Evolutionary conservation across 805 yeast genomes (phyloP).

Genomic region (Yarrowia sp.): DNA sequence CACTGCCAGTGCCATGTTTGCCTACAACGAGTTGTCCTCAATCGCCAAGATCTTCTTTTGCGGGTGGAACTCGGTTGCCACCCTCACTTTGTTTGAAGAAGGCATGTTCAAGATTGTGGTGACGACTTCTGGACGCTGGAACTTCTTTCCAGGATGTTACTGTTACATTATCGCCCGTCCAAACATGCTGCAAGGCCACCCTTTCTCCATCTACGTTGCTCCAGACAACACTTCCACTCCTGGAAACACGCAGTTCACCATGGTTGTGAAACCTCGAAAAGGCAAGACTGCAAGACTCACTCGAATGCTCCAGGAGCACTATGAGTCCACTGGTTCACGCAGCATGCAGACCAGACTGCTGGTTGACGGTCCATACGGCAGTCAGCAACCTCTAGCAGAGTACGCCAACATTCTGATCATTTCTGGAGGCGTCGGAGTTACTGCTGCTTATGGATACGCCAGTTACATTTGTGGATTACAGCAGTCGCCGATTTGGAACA

Average conservation of each 20-base stretch:
- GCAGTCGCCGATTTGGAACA: neutral
- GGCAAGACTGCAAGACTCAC: constrained; percentile 5
- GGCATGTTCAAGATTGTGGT: constrained; percentile 20
- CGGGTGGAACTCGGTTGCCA: constrained; percentile 15
- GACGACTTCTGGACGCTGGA: constrained; percentile 11
- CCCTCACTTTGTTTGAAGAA: neutral
- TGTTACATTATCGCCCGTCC: constrained; percentile 13
- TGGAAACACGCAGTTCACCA: constrained; percentile 6
- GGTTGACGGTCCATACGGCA: constrained; percentile 19
- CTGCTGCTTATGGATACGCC: constrained; percentile 19
- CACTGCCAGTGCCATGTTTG: constrained; percentile 33
- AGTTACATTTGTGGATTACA: constrained; percentile 1
- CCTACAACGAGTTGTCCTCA: constrained; percentile 3
- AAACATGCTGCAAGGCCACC: constrained; percentile 4
- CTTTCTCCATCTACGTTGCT: constrained; percentile 12
- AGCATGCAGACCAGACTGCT: neutral
- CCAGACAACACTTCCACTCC: constrained; percentile 7
- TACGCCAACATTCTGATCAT: constrained; percentile 13
- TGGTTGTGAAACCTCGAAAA: constrained; percentile 17
- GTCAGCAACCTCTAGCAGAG: neutral
- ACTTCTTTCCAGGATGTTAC: constrained; percentile 19
- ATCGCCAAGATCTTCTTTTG: constrained; percentile 16
- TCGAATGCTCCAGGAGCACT: constrained; percentile 15
- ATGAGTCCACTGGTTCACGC: neutral
- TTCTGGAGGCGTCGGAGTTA: constrained; percentile 2